A percentile compares a stretch with the other conserved stretches of the same genome.
Conservation (phyloP, 1,139 yeast genomes). For the Taphrina betulina region DNA sequence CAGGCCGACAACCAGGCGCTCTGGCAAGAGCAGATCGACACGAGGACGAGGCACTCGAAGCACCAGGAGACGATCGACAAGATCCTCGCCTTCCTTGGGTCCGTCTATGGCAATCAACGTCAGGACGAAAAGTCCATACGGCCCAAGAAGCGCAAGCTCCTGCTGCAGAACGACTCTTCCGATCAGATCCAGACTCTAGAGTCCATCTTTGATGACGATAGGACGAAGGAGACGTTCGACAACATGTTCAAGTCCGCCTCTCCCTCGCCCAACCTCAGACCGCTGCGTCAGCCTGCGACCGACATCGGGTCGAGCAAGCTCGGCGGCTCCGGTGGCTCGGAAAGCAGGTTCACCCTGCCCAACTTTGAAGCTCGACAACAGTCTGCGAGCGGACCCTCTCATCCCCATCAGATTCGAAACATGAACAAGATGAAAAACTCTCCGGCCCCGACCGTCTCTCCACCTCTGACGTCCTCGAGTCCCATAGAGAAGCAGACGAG, state of each 20-base stretch:
- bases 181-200: conserved; percentile 3
- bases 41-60: conserved; percentile 78
- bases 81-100: conserved; percentile 72
- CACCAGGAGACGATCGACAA: conserved; percentile 88
- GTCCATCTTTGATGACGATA: conserved; percentile 12
- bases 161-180: conserved; percentile 21
- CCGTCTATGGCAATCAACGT: conserved; percentile 23
- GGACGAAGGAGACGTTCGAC: conserved; percentile 28
- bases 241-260: conserved; percentile 30
- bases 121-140: conserved; percentile 20
- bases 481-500: neutral
- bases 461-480: neutral
- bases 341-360: conserved; percentile 22
- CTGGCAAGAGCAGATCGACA: conserved; percentile 83
- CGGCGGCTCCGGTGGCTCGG: neutral
- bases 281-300: conserved; percentile 15
- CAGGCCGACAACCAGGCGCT: conserved; percentile 82
- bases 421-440: conserved; percentile 21
- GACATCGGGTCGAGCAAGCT: neutral
- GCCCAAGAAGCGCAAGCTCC: conserved; percentile 28
- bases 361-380: conserved; percentile 17
- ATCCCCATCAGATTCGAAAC: conserved; percentile 12
- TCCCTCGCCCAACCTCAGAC: conserved; percentile 13
- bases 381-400: conserved; percentile 10
- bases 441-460: neutral